Conservation (phyloP, 139 green algal species). For the Closterium sp. region DNA sequence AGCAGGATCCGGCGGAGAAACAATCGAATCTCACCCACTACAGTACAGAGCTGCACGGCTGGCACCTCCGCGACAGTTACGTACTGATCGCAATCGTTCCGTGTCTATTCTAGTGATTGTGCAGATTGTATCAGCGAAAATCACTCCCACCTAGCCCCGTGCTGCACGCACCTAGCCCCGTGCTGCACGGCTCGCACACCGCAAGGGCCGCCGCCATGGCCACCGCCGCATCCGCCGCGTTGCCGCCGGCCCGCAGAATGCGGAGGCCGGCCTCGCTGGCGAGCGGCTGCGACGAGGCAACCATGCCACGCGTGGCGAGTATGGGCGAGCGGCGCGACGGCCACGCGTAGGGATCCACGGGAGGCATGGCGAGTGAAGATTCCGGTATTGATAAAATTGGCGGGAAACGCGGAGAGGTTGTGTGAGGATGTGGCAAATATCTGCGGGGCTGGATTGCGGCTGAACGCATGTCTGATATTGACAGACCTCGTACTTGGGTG, state of each 20-base stretch:
- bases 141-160: neutral
- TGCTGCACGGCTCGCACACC: constrained; percentile 70
- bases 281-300: constrained; percentile 63
- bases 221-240: constrained; percentile 73
- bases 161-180: constrained; percentile 48
- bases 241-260: constrained; percentile 68
- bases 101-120: too few relatives aligned
- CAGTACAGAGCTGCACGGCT: too few relatives aligned
- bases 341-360: neutral
- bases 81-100: too few relatives aligned
- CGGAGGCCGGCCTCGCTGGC: constrained; percentile 64
- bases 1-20: too few relatives aligned
- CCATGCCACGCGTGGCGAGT: constrained; percentile 60
- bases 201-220: constrained; percentile 68
- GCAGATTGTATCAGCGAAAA: too few relatives aligned
- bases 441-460: neutral
- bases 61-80: too few relatives aligned
- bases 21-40: too few relatives aligned
- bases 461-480: neutral
- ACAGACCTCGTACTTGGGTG: too few relatives aligned
- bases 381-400: too few relatives aligned
- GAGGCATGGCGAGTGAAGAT: neutral
- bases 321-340: constrained; percentile 59
- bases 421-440: neutral
- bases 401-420: neutral